Conservation (phyloP, 768 basidiomycete genomes). For the Boletus reticulatus region DNA sequence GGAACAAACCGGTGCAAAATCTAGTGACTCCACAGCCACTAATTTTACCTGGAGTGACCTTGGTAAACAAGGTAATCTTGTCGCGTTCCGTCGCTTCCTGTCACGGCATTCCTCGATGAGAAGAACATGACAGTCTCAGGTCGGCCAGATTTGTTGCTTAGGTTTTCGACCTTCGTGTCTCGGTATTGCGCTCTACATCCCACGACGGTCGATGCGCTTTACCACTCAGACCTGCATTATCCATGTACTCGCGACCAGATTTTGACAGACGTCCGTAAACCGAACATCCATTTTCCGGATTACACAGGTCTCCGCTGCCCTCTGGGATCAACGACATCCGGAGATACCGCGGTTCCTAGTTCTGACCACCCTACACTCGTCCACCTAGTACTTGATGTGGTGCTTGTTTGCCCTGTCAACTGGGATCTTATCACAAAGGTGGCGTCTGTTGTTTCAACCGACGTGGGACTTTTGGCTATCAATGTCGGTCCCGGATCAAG, state of each 20-base stretch:
- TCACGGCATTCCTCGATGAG: conserved; percentile 52
- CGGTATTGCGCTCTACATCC: conserved; percentile 36
- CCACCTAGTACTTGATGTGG: conserved; percentile 37
- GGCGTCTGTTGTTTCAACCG: conserved; percentile 11
- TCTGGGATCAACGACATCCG: conserved; percentile 46
- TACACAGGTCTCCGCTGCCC: conserved; percentile 46
- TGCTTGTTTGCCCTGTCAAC: conserved; percentile 49
- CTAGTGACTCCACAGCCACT: too few relatives aligned
- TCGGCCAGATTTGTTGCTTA: conserved; percentile 46
- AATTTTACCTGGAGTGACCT: too few relatives aligned
- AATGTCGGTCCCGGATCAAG: conserved; percentile 51
- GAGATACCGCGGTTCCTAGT: conserved; percentile 32
- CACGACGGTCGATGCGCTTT: conserved; percentile 49
- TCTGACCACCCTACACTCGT: conserved; percentile 31
- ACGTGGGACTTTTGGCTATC: conserved; percentile 35
- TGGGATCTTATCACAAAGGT: conserved; percentile 46
- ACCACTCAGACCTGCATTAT: conserved; percentile 41
- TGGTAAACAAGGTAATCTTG: too few relatives aligned
- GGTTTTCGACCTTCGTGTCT: conserved; percentile 41
- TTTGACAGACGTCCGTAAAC: conserved; percentile 41
- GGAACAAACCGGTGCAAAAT: too few relatives aligned
- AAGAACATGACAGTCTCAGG: conserved; percentile 57
- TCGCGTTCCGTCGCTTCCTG: conserved; percentile 33
- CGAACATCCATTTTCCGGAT: conserved; percentile 50
- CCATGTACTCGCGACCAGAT: conserved; percentile 38